phyloP scores from a whole-genome alignment of 352 stramenopile genomes.

The Phytophthora brassicae region DNA sequence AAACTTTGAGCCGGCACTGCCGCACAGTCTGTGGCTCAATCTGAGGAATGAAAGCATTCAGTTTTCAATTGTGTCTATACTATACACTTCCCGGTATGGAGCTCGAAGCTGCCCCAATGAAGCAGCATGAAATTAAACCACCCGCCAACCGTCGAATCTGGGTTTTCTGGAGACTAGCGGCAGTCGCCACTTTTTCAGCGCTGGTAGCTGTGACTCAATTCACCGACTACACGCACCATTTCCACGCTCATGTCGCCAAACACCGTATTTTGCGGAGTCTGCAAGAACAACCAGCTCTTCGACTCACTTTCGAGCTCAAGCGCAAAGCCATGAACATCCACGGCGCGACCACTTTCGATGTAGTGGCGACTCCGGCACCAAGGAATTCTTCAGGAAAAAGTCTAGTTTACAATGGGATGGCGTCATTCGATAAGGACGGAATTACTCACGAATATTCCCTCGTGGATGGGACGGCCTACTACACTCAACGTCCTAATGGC shows the following conservation, averaged over 20 bases:
- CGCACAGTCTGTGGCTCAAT: neutral
- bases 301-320: conserved; percentile 43
- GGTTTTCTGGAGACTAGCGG: conserved; percentile 20
- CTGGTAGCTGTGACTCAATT: conserved; percentile 26
- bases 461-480: conserved; percentile 39
- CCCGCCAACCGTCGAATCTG: conserved; percentile 15
- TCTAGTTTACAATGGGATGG: conserved; percentile 41
- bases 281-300: conserved; percentile 35
- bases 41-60: neutral
- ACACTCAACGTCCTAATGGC: conserved; percentile 15
- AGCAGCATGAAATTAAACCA: neutral
- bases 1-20: neutral
- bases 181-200: conserved; percentile 4
- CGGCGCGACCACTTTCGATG: conserved; percentile 35
- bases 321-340: conserved; percentile 44
- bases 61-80: conserved; percentile 23
- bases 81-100: conserved; percentile 10
- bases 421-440: conserved; percentile 30
- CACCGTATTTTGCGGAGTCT: conserved; percentile 43
- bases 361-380: conserved; percentile 35
- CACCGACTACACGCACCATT: conserved; percentile 33
- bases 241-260: conserved; percentile 43
- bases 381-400: conserved; percentile 5
- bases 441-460: conserved; percentile 38
- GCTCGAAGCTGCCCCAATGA: conserved; percentile 11